phyloP scores from a whole-genome alignment of 345 rosid genomes.

The Sisymbrium irio region DNA sequence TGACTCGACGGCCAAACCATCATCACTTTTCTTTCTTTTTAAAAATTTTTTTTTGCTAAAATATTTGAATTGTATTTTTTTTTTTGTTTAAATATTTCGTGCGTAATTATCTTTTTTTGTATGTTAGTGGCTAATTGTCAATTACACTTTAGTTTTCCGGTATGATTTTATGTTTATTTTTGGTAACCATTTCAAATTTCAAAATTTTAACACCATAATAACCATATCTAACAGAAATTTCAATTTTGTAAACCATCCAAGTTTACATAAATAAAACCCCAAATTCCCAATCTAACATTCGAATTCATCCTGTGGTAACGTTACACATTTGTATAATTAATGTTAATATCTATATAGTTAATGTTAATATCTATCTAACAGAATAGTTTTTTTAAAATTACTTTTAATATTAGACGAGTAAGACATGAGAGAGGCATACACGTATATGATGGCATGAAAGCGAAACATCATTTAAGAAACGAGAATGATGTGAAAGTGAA shows the following conservation, averaged over 20 bases:
- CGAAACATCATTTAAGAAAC: constrained; percentile 19
- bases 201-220: too few species aligned
- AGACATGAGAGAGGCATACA: neutral
- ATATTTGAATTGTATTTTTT: neutral
- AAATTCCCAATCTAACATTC: neutral
- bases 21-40: constrained; percentile 21
- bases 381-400: too few species aligned
- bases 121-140: constrained; percentile 29
- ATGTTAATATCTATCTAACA: too few species aligned
- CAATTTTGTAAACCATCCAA: too few species aligned
- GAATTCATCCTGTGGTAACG: neutral
- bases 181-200: neutral
- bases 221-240: too few species aligned
- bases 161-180: neutral
- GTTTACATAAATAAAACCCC: too few species aligned
- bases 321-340: neutral
- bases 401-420: neutral
- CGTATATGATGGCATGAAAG: constrained; percentile 18
- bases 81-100: constrained; percentile 24
- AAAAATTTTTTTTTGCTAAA: neutral
- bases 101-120: constrained; percentile 24
- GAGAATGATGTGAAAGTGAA: constrained; percentile 36
- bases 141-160: neutral
- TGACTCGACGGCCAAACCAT: neutral
- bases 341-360: too few species aligned